Conservation (phyloP, 148 eudicot genomes). For the Bassia scoparia region DNA sequence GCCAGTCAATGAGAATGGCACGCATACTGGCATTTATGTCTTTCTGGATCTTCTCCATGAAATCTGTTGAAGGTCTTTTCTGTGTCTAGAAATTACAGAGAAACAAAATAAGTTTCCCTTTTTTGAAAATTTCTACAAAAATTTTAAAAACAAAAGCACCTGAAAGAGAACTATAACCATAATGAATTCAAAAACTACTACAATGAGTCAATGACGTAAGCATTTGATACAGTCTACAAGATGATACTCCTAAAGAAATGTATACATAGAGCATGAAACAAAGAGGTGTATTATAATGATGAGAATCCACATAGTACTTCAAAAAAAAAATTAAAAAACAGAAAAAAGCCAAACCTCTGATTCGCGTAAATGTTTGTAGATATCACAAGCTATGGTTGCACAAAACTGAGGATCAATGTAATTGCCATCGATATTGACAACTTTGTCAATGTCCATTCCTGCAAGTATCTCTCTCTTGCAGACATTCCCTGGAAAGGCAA, state of each 20-base stretch:
- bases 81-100: constrained; percentile 41
- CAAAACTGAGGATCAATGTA: constrained; percentile 76
- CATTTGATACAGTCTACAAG: too few relatives aligned
- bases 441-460: constrained; percentile 40
- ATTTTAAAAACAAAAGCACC: too few relatives aligned
- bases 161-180: neutral
- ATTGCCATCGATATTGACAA: constrained; percentile 64
- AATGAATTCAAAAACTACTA: neutral
- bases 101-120: neutral
- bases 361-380: constrained; percentile 75
- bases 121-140: too few relatives aligned
- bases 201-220: neutral
- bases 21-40: constrained; percentile 96
- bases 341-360: constrained; percentile 56
- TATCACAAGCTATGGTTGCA: constrained; percentile 88
- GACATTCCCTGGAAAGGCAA: constrained; percentile 34
- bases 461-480: constrained; percentile 64
- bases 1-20: constrained; percentile 89
- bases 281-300: too few relatives aligned
- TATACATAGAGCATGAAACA: neutral
- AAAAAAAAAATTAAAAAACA: neutral
- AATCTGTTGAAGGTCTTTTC: constrained; percentile 76
- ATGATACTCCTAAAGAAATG: too few relatives aligned
- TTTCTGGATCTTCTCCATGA: constrained; percentile 83
- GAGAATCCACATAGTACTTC: neutral